Conservation (phyloP, 768 basidiomycete genomes). For the Termitomyces sp. region DNA sequence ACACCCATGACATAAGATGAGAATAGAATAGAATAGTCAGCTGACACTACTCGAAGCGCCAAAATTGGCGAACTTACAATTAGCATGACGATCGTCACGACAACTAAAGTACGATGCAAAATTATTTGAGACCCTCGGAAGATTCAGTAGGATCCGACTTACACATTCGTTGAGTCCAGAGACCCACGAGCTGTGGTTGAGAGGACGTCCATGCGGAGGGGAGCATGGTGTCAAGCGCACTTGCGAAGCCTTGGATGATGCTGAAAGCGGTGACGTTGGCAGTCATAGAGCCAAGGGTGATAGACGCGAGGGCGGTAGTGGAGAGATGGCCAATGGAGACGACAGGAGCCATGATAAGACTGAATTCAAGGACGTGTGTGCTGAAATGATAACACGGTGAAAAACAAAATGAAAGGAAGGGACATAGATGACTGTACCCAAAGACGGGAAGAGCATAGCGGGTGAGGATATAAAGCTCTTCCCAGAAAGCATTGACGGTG, state of each 20-base stretch:
- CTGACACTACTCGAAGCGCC: slow-evolving; percentile 1
- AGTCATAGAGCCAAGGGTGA: slow-evolving; percentile 72
- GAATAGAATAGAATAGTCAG: slow-evolving; percentile 25
- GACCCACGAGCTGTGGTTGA: slow-evolving; percentile 78
- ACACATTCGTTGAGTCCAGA: slow-evolving; percentile 92
- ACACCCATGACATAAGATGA: not conserved
- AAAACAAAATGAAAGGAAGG: not conserved
- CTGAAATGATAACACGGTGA: slow-evolving; percentile 29
- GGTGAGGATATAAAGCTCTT: slow-evolving; percentile 57
- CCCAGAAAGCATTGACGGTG: slow-evolving; percentile 36
- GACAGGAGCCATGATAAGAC: slow-evolving; percentile 79
- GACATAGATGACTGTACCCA: slow-evolving; percentile 39
- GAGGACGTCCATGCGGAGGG: slow-evolving; percentile 94
- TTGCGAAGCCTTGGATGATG: slow-evolving; percentile 78
- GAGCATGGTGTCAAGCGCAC: slow-evolving; percentile 88
- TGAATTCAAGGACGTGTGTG: slow-evolving; percentile 81
- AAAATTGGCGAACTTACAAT: slow-evolving; percentile 45
- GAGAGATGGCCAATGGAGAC: slow-evolving; percentile 89
- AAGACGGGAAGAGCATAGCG: slow-evolving; percentile 72
- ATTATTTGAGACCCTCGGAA: not conserved
- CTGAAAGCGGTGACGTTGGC: slow-evolving; percentile 72
- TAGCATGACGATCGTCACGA: slow-evolving; percentile 56
- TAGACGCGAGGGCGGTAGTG: slow-evolving; percentile 84
- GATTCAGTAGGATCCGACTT: slow-evolving; percentile 21
- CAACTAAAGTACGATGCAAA: slow-evolving; percentile 33